Base-by-base conservation (phyloP, 1,284 basidiomycete species). In the Retiboletus flavoniger region DNA sequence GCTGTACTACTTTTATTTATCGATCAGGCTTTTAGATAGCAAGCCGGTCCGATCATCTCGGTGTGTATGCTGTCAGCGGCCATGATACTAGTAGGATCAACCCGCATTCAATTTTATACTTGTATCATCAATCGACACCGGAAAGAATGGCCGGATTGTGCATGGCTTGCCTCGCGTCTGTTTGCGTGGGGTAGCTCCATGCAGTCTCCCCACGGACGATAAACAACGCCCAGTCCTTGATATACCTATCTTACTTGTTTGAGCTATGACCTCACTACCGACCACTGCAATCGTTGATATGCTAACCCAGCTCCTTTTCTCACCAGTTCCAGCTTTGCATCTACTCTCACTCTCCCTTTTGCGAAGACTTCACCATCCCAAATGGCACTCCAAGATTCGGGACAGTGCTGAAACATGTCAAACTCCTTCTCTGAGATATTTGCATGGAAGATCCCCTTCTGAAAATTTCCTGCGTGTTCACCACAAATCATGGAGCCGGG, bases 401-500 rank as follows among this genome's bases (percentile, higher is more conserved):
- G 66, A 3, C 58, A 63, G 34, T 77, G 72, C 35, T 61, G 61
- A 55, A 74, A 71, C 39, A 59, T 36, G 0, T 53, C 34, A 3
- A 51, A 2, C 4, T 0, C 7, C 10, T 1, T 49, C 2, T 53
- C 61, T 7, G 9, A 8, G 1, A 29, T 1, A 6, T 48, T 48
- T 8, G 0, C 0, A 6, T 13, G 21, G 3, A 47, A 7, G 1
- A 47, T 2, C 2, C 53, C 55, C 35, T 63, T 55, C 31, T 61
- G 24, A 40, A 0, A 13, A 17, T 44, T 47, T 4, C 57, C 65
- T 1, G 3, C 16, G 10, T 71, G 69, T 44, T 55, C 47, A 24
- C 68, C 65, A 2, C 65, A 68, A 50, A 75, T 66, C 36, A 66
- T 63, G 4, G 70, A 67, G 4, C 71, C 74, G 17, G 63, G 61